phyloP scores from a whole-genome alignment of 2,329 filamentous ascomycete genomes.

The Beauveria sp. region DNA sequence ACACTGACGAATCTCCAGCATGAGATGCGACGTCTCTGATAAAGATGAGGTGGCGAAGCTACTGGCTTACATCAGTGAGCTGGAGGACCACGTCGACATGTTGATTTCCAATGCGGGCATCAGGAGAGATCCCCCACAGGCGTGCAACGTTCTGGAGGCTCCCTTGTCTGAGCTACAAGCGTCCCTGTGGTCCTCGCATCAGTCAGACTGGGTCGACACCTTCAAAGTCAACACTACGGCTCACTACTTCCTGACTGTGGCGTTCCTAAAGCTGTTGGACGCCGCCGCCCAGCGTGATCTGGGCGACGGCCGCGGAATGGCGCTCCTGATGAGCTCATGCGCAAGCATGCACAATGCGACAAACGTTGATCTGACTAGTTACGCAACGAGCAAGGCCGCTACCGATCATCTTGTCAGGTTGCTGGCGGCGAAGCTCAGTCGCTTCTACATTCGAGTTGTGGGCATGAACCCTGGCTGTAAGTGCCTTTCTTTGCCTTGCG shows the following conservation, averaged over 20 bases:
- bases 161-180: not conserved
- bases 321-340: conserved; percentile 43
- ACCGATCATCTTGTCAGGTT: conserved; percentile 43
- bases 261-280: not conserved
- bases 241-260: not conserved
- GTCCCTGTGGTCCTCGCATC: not conserved
- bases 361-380: conserved; percentile 44
- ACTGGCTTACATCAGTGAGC: conserved; percentile 22
- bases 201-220: not conserved
- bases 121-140: conserved; percentile 32
- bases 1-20: not conserved
- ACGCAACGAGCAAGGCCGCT: conserved; percentile 43
- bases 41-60: conserved; percentile 14
- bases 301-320: conserved; percentile 26
- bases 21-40: not conserved
- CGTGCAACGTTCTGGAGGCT: conserved; percentile 17
- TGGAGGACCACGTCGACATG: conserved; percentile 36
- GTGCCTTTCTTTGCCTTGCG: conserved; percentile 9
- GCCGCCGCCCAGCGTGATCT: not conserved
- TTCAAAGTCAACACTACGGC: not conserved
- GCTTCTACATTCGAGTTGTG: conserved; percentile 25
- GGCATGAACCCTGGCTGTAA: conserved; percentile 28
- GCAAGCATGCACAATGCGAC: conserved; percentile 45
- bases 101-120: conserved; percentile 43
- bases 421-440: conserved; percentile 38